Conservation (phyloP, 208 protist species). For the Leishmania tropica region DNA sequence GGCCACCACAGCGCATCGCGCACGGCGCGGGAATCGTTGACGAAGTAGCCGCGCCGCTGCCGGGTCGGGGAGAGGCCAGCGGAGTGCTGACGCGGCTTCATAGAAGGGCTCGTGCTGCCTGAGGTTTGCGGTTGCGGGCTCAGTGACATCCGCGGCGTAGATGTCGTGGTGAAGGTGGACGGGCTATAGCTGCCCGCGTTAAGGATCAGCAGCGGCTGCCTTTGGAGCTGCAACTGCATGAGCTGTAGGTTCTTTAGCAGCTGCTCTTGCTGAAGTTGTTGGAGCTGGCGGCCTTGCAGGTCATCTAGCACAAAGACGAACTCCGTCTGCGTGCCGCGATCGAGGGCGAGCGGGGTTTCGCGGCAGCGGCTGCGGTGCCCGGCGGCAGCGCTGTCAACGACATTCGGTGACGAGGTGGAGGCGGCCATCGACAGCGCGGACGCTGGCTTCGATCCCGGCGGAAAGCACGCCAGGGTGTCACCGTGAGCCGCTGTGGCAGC, state of each 20-base stretch:
- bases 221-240: conserved; percentile 5
- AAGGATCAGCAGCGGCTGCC: conserved; percentile 9
- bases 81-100: conserved; percentile 5
- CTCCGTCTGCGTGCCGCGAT: conserved; percentile 22
- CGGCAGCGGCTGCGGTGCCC: background rate
- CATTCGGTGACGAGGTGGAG: background rate
- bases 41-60: conserved; percentile 2
- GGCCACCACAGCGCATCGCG: conserved; percentile 21
- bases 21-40: conserved; percentile 19
- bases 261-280: conserved; percentile 21
- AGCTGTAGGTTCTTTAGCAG: background rate
- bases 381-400: background rate
- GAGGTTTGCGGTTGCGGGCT: background rate
- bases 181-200: conserved; percentile 7
- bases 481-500: background rate
- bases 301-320: conserved; percentile 29
- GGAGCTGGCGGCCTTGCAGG: conserved; percentile 19
- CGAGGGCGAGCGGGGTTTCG: background rate
- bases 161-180: background rate
- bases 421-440: background rate
- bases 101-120: background rate
- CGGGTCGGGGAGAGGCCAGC: conserved; percentile 10
- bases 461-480: background rate
- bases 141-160: conserved; percentile 8
- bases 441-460: background rate